Evolutionary conservation across 1,284 basidiomycete species (phyloP), one percentile per base, ranked within the genome.

Genomic region (Phenoliferia sp.): DNA sequence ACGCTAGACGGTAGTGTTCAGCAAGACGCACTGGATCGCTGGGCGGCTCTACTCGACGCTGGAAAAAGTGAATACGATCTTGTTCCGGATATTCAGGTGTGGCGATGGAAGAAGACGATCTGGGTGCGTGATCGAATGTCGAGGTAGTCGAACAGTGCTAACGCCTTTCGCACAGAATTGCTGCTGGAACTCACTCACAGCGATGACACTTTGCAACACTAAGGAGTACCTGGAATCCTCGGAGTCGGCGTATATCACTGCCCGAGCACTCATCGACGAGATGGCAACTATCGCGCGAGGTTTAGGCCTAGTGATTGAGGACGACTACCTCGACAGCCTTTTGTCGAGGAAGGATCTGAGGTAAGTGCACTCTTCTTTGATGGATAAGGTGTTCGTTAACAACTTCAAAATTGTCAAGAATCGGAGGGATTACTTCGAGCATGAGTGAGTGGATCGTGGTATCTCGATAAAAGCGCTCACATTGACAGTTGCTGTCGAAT

Each of bases 41-140:
- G 82, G 22, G 77, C 78, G 0, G 72, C 63, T 4, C 69, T 79
- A 55, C 77, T 81, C 65, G 57, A 64, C 10, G 64, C 70, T 0
- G 82, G 80, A 22, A 78, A 78, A 2, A 79, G 80, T 22, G 77
- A 77, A 10, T 79, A 78, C n/a, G 72, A 67, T 1, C 75, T 78
- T 16, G 77, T 79, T 0, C 75, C 80, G 3, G 81, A 83, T 63
- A 82, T 84, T 64, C 81, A 82, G 71, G 76, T 76, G 17, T 79
- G 80, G 65, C 76, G 82, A 63, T 84, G 83, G 83, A 77, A 81
- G 61, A 72, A 72, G 50, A 66, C 68, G 3, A 65, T 67, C 39
- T 67, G 68, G 50, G 62, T 67, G 39, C 28, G 65, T 48, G 19
- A 22, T 44, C 39, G 39, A 44, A 44, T 22, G 39, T 44, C 39